These are phyloP conservation scores for Pythium pyrilobum DNA, from an alignment of 352 stramenopile genomes.

Conservation along the genomic window DNA sequence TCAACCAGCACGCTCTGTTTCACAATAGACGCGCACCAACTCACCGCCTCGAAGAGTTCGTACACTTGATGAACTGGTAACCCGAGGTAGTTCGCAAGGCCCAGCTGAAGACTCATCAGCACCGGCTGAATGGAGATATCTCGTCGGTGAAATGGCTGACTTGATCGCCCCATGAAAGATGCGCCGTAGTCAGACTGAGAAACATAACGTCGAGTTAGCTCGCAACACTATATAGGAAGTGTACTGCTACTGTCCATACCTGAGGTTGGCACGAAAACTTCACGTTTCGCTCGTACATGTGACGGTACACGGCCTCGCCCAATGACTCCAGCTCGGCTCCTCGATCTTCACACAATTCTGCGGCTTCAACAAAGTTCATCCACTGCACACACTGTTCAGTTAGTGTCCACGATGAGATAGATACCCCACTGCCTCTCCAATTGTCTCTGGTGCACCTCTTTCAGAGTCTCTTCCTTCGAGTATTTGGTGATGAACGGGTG, in stretches of 20 bases:
- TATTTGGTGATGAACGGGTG: constrained; percentile 75
- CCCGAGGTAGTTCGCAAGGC: constrained; percentile 62
- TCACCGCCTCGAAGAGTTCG: constrained; percentile 72
- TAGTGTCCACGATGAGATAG: too few species aligned
- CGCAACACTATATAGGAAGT: not conserved
- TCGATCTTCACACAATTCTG: constrained; percentile 54
- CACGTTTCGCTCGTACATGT: constrained; percentile 71
- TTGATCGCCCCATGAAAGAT: constrained; percentile 66
- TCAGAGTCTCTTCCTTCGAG: constrained; percentile 54
- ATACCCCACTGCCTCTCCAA: too few species aligned
- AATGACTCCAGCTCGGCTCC: constrained; percentile 54
- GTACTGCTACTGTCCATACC: constrained; percentile 23
- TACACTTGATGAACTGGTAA: constrained; percentile 65
- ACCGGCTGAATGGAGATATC: constrained; percentile 68
- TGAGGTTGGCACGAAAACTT: constrained; percentile 75
- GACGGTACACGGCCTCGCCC: constrained; percentile 69
- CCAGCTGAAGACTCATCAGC: constrained; percentile 81
- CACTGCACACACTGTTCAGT: too few species aligned
- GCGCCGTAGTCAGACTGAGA: constrained; percentile 76
- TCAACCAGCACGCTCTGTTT: too few species aligned
- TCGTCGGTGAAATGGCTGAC: constrained; percentile 43
- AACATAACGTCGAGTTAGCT: not conserved
- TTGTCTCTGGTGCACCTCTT: too few species aligned
- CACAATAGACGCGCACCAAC: too few species aligned
- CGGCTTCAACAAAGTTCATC: constrained; percentile 52